These are phyloP conservation scores for Nidularia pulvinata DNA, from an alignment of 768 basidiomycete species.

Conservation along the genomic window DNA sequence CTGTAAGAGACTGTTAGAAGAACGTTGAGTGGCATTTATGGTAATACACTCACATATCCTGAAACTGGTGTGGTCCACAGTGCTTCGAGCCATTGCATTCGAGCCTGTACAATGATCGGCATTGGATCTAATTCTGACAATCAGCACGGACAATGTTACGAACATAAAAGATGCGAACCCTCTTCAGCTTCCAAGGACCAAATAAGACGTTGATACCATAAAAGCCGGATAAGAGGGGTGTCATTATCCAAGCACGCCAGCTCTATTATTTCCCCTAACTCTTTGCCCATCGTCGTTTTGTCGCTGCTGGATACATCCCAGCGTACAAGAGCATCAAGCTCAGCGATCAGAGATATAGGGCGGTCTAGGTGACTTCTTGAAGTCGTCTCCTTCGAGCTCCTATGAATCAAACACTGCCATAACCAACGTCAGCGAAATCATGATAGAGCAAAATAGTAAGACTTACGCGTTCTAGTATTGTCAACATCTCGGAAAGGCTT, in stretches of 20 bases:
- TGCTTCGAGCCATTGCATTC: conserved; percentile 49
- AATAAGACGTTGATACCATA: conserved; percentile 54
- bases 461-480: background rate
- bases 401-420: background rate
- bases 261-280: conserved; percentile 32
- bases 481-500: background rate
- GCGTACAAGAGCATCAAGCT: background rate
- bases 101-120: conserved; percentile 24
- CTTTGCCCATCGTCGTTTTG: background rate
- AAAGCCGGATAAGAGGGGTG: conserved; percentile 39
- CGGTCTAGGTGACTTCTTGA: background rate
- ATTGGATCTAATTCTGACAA: background rate
- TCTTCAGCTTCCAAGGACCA: conserved; percentile 43
- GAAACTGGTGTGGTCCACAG: conserved; percentile 36
- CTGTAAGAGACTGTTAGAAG: conserved; percentile 9
- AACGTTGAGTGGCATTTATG: background rate
- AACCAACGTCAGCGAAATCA: background rate
- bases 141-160: background rate
- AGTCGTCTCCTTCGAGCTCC: background rate
- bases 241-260: conserved; percentile 28
- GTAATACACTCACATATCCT: conserved; percentile 16
- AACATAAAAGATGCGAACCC: conserved; percentile 27
- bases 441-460: background rate
- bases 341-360: background rate
- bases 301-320: background rate